Percentiles rank a stretch among this genome's conserved stretches.
phyloP scores from a whole-genome alignment of 2,329 filamentous ascomycete genomes.

The Mollisiaceae sp. region DNA sequence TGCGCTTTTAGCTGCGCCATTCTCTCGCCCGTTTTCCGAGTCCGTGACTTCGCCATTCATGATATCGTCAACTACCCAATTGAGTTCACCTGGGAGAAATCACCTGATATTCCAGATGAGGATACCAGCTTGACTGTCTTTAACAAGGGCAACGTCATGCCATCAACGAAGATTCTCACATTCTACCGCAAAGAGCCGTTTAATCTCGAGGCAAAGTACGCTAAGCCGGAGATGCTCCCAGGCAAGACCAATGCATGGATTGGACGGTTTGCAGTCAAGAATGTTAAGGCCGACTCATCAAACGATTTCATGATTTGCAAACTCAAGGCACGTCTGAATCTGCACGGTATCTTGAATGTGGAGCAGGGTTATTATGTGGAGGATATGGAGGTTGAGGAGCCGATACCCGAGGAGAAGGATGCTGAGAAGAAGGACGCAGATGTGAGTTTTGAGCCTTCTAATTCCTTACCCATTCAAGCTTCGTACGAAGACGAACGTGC shows the following conservation, averaged over 20 bases:
- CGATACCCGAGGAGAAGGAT: constrained; percentile 74
- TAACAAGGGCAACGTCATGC: constrained; percentile 95
- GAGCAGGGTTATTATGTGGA: constrained; percentile 98
- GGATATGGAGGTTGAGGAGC: constrained; percentile 96
- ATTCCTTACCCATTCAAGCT: constrained; percentile 23
- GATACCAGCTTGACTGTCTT: constrained; percentile 97
- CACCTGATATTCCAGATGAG: constrained; percentile 96
- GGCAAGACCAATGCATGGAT: constrained; percentile 95
- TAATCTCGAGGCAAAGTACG: constrained; percentile 93
- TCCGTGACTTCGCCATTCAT: constrained; percentile 96
- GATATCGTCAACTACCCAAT: constrained; percentile 98
- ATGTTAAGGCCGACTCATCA: constrained; percentile 89
- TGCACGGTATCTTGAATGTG: constrained; percentile 94
- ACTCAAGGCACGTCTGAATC: constrained; percentile 94
- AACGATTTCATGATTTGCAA: constrained; percentile 99
- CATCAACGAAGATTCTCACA: constrained; percentile 97
- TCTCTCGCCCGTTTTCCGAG: constrained; percentile 95
- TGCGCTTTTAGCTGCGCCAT: constrained; percentile 98
- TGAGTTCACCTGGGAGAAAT: constrained; percentile 99
- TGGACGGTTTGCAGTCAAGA: constrained; percentile 96
- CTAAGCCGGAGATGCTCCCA: constrained; percentile 83
- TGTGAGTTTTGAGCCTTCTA: constrained; percentile 56
- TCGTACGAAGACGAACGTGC: constrained; percentile 33
- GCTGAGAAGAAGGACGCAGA: constrained; percentile 63
- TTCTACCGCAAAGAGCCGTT: constrained; percentile 99